phyloP scores from a whole-genome alignment of 257 asterid species.

The Gentiana straminea region DNA sequence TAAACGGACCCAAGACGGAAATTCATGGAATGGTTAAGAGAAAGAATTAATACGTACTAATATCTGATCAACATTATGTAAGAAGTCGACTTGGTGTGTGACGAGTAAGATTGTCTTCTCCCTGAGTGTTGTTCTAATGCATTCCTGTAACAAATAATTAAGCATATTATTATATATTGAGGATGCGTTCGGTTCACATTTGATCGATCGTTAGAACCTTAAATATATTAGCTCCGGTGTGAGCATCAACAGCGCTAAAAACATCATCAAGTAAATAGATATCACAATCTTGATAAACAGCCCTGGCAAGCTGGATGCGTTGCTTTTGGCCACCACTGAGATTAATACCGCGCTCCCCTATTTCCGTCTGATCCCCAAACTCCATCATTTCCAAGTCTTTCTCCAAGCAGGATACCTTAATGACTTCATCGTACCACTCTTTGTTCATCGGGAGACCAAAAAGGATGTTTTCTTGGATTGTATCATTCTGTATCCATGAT shows the following conservation, averaged over 20 bases:
- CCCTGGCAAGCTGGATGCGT: slow-evolving; percentile 91
- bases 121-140: slow-evolving; percentile 71
- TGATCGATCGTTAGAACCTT: slow-evolving; percentile 35
- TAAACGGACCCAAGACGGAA: background rate
- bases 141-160: slow-evolving; percentile 46
- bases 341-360: slow-evolving; percentile 99
- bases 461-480: slow-evolving; percentile 73
- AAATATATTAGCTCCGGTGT: slow-evolving; percentile 92
- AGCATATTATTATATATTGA: background rate
- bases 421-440: slow-evolving; percentile 52
- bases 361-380: slow-evolving; percentile 93
- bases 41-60: slow-evolving; percentile 28
- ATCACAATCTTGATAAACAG: slow-evolving; percentile 91
- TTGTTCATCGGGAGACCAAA: slow-evolving; percentile 58
- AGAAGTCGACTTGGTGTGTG: slow-evolving; percentile 98
- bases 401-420: slow-evolving; percentile 82
- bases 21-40: background rate
- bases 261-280: slow-evolving; percentile 86
- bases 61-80: slow-evolving; percentile 86
- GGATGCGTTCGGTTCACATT: too few relatives aligned
- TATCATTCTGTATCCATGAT: slow-evolving; percentile 94
- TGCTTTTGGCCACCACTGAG: slow-evolving; percentile 99
- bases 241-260: slow-evolving; percentile 97
- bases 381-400: slow-evolving; percentile 97
- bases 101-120: slow-evolving; percentile 78